These are phyloP conservation scores for Dactylonectria macrodidyma DNA, from an alignment of 2,329 filamentous ascomycete species.

Conservation along the genomic window DNA sequence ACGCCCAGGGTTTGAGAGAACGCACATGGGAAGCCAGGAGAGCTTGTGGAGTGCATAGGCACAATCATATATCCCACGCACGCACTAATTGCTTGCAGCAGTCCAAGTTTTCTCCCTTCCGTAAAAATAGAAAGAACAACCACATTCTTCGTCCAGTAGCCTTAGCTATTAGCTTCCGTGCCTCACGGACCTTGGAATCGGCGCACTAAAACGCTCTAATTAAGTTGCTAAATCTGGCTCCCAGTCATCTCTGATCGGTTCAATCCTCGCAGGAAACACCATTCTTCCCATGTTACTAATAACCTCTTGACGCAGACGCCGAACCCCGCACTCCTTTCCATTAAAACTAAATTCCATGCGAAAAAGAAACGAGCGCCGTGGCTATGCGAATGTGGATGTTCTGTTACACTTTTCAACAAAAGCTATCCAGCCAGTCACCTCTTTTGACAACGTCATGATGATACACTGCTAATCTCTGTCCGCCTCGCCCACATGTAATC, in stretches of 20 bases:
- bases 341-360: slow-evolving; percentile 28
- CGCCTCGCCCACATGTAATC: background rate
- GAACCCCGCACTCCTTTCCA: slow-evolving; percentile 34
- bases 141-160: background rate
- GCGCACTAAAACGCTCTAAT: background rate
- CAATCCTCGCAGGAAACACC: background rate
- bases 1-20: background rate
- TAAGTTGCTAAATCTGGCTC: slow-evolving; percentile 6
- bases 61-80: slow-evolving; percentile 23
- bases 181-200: background rate
- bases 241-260: background rate
- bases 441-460: slow-evolving; percentile 31
- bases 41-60: slow-evolving; percentile 8
- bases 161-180: background rate
- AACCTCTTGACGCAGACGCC: background rate
- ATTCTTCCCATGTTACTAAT: background rate
- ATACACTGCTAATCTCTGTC: slow-evolving; percentile 26
- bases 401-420: slow-evolving; percentile 29
- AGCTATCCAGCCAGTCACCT: slow-evolving; percentile 26
- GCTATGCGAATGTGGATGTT: slow-evolving; percentile 39
- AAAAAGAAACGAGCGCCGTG: slow-evolving; percentile 45
- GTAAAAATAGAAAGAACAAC: slow-evolving; percentile 6
- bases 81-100: slow-evolving; percentile 20
- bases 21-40: background rate
- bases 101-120: background rate